A percentile compares a stretch with the other conserved stretches of the same genome.
phyloP scores from a whole-genome alignment of 1,284 basidiomycete species.

The Pseudozyma tsukubaensis region DNA sequence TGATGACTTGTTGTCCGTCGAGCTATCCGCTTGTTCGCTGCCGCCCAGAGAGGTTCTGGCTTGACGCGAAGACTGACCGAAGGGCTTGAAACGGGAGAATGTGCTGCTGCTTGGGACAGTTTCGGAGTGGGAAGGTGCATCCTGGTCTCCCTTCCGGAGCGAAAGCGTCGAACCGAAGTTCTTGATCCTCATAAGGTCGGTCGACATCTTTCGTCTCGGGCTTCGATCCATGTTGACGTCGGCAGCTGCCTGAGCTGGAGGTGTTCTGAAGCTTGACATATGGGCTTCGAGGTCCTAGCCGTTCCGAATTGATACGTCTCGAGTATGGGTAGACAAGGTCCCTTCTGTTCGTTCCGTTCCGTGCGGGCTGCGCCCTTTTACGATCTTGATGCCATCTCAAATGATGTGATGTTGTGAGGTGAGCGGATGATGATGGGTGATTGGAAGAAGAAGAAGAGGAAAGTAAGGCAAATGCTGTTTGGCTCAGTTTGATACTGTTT shows the following conservation, averaged over 20 bases:
- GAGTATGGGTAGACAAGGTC: not conserved
- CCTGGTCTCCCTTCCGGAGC: conserved; percentile 34
- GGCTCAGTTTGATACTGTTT: no score
- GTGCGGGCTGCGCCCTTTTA: not conserved
- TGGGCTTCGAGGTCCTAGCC: not conserved
- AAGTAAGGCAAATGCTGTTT: not conserved
- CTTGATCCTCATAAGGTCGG: conserved; percentile 36
- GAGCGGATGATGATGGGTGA: not conserved
- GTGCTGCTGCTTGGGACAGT: conserved; percentile 12
- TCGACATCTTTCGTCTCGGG: conserved; percentile 32
- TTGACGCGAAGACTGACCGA: conserved; percentile 16
- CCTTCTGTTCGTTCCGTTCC: not conserved
- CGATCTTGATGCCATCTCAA: not conserved
- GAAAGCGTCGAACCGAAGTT: conserved; percentile 44
- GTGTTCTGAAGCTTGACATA: conserved; percentile 18
- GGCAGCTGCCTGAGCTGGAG: conserved; percentile 4
- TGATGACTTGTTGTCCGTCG: conserved; percentile 12
- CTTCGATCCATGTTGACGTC: conserved; percentile 18
- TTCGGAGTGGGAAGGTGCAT: conserved; percentile 12
- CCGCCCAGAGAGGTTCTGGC: conserved; percentile 14
- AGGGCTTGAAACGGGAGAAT: conserved; percentile 33
- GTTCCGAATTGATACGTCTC: not conserved
- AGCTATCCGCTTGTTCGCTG: conserved; percentile 16
- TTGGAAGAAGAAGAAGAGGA: not conserved
- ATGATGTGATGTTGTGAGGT: not conserved